Base-by-base conservation (phyloP, 176 grass and related monocot genomes). In the Carex cristatella region DNA sequence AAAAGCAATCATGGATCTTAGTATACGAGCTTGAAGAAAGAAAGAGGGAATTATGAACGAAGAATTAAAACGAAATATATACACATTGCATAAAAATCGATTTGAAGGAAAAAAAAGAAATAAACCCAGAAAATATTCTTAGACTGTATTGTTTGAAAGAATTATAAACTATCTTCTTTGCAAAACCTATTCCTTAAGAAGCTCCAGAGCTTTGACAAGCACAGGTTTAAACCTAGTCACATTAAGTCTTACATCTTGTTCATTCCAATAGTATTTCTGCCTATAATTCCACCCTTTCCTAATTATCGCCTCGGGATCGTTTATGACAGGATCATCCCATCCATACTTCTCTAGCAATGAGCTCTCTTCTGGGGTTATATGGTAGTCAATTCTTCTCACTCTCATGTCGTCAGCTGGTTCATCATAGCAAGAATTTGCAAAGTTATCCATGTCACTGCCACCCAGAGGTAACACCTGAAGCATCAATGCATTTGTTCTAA, bases 201-300 rank as follows among this genome's bases (percentile, higher is more conserved):
- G 51, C 63, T 37, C 46, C 0, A 91, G 10, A 0, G 93, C 94
- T 64, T 85, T 40, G 31, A 91, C 9, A 2, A 96, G 87, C 75
- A 87, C 64, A 38, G 12, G 30, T 5, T 56, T 72, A 38, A 96
- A 86, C 61, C 44, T 89, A 9, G 62, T 85, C 57, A 96, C 87
- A 58, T 93, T 89, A 48, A 96, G 85, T 58, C 37, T 70, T 6
- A 93, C 85, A 85, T 92, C 90, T 89, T 96, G 94, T 76, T 91
- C 89, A 48, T 89, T 69, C 37, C 92, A 90, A 31, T 96, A 96
- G 0, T 82, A 57, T 2, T 86, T 91, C 38, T 85, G 85, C 27
- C 89, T 89, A 79, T 77, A 73, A 10, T 69, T 68, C 94, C 91
- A 96, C 0, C 91, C 94, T 65, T 91, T 87, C 65, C 81, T 89